A percentile compares a stretch with the other conserved stretches of the same genome.
phyloP scores from a whole-genome alignment of 345 rosid species.

The Melastoma malabathricum region DNA sequence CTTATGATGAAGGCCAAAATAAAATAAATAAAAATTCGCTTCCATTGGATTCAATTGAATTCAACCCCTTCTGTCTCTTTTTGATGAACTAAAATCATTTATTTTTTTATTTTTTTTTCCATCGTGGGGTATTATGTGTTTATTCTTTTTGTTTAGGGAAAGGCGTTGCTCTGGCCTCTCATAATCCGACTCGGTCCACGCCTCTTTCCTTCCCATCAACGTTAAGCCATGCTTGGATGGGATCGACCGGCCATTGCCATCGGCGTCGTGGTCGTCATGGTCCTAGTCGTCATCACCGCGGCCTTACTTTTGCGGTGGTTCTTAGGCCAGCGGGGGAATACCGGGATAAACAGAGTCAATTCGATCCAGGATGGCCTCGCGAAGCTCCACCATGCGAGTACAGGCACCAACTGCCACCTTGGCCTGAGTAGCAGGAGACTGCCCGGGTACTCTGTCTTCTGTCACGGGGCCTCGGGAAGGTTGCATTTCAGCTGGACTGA shows the following conservation, averaged over 20 bases:
- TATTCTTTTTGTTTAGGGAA: no score
- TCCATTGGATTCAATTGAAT: no score
- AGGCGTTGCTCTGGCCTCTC: no score
- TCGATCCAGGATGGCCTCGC: conserved; percentile 40
- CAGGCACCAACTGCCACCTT: conserved; percentile 22
- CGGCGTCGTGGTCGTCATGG: conserved; percentile 15
- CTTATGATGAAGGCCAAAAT: no score
- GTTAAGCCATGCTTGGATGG: conserved; percentile 29
- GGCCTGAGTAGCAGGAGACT: conserved; percentile 34
- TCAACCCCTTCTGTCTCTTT: no score
- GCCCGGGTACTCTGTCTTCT: conserved; percentile 34
- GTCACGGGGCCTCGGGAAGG: conserved; percentile 26
- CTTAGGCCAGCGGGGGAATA: not conserved
- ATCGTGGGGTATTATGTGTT: no score
- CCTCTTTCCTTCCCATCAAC: conserved; percentile 2
- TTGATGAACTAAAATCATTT: no score
- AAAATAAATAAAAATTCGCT: no score
- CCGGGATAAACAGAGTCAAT: conserved; percentile 9
- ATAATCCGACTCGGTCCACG: no score
- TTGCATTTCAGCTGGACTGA: conserved; percentile 64
- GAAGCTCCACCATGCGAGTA: conserved; percentile 40
- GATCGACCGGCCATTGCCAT: conserved; percentile 17
- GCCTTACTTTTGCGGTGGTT: no score
- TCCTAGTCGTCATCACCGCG: no score
- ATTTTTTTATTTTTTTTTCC: no score